Base-by-base conservation (phyloP, 148 eudicot species). In the Rhododendron griersonianum region DNA sequence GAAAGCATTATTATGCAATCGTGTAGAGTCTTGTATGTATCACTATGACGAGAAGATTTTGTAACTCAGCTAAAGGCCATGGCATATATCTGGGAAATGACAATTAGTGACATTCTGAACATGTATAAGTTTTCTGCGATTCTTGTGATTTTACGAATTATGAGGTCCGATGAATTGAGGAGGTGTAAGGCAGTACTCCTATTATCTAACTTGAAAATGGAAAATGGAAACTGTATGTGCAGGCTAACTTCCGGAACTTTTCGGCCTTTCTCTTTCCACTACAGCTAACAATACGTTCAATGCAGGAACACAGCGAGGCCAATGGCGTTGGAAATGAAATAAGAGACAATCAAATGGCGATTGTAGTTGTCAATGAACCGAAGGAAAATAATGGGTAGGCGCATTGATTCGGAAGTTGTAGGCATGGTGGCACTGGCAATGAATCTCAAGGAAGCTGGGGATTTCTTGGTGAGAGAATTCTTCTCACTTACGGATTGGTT, bases 221-320 rank as follows among this genome's bases (percentile, higher is more conserved):
- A 75, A 59, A 35, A 74, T 15, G 23, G 21, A 1, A 35, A 15
- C 45, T 5, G 45, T 35, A 74, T 35, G 18, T 35, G 23, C 78
- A 74, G 25, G 48, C 48, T 19, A 76, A 41, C 47, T 37, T 39
- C 18, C 1, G 3, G 28, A 59, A 59, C 69, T 63, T 63, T 16
- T 75, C 0, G 25, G 21, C 48, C 44, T 39, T 21, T 78, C 50
- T 55, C 2, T 55, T 48, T 50, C 65, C 84, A 41, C 59, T 19
- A 44, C 3, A 11, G 14, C 25, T 16, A 80, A 81, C 16, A 37
- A 45, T 76, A 7, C 59, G 19, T 78, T 37, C 71, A 83, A 51
- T 85, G 76, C 86, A 90, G 90, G 89, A 78, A 81, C 86, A 80
- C 80, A 11, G 35, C 19, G 18, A 85, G 74, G 85, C 48, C 30